phyloP scores from a whole-genome alignment of 2,329 filamentous ascomycete species.

The Beauveria caledonica region DNA sequence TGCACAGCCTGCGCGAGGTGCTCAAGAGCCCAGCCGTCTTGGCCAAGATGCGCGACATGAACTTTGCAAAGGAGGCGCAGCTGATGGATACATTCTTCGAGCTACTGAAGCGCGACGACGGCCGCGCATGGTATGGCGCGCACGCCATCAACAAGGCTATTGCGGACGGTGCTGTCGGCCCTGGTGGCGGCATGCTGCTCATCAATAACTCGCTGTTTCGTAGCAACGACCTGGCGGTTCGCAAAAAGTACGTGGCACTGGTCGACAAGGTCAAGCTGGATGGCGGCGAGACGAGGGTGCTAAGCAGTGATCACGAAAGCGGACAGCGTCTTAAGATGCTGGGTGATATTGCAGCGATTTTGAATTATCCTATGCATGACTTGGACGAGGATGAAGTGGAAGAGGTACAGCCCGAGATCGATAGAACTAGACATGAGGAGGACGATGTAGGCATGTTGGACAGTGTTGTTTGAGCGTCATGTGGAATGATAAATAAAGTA shows the following conservation, averaged over 20 bases:
- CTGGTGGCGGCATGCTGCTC: constrained; percentile 75
- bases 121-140: constrained; percentile 83
- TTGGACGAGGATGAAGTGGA: constrained; percentile 61
- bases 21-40: constrained; percentile 73
- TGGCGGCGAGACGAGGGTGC: constrained; percentile 79
- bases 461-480: constrained; percentile 24
- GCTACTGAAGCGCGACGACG: constrained; percentile 73
- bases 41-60: constrained; percentile 72
- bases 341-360: constrained; percentile 79
- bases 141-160: constrained; percentile 76
- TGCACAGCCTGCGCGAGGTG: constrained; percentile 82
- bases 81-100: constrained; percentile 80
- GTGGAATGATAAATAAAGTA: not conserved
- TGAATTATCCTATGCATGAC: constrained; percentile 82
- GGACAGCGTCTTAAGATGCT: constrained; percentile 75
- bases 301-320: constrained; percentile 92
- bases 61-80: constrained; percentile 75
- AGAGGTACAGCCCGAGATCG: constrained; percentile 17
- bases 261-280: constrained; percentile 83
- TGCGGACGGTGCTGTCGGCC: constrained; percentile 77
- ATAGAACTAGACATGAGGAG: constrained; percentile 19
- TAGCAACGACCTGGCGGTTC: constrained; percentile 65
- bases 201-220: constrained; percentile 85
- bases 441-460: constrained; percentile 23
- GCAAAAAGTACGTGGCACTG: constrained; percentile 73